Base-by-base conservation (phyloP, 2,329 filamentous ascomycete species). In the Colletotrichum orchidophilum region DNA sequence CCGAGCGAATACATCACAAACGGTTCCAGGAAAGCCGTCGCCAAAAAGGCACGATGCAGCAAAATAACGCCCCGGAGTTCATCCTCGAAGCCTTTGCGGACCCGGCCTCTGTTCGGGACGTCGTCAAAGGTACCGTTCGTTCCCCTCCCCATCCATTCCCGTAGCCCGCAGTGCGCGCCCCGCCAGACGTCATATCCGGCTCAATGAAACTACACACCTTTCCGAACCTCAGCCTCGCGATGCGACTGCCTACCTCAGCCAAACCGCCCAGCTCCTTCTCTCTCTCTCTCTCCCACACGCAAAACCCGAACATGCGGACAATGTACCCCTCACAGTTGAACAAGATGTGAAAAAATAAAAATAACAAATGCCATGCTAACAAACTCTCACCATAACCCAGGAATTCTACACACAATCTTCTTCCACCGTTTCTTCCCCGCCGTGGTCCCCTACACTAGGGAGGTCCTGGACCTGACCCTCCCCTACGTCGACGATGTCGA, bases 361-460 rank as follows among this genome's bases (percentile, higher is more conserved):
- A n/a, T n/a, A n/a, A n/a, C n/a, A n/a, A n/a, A n/a, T n/a, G n/a
- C n/a, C n/a, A n/a, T n/a, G 33, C 18, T 24, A 55, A 70, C 13
- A 39, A 8, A 52, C 24, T n/a, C 21, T 52, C 50, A 27, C 13
- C 5, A 33, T 9, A 46, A 63, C 13, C 46, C 77, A 97, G 96
- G 93, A 74, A 93, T 98, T 80, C 89, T 98, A 60, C 95, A 98
- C 82, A 97, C 95, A 61, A 98, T 98, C 81, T 99, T 98, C 90
- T 98, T 98, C 88, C 95, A 98, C 85, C 93, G 96, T 78, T 97
- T 96, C 89, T 98, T 98, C 86, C 94, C 94, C 68, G 92, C 94
- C 70, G 89, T 98, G 76, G 86, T 90, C 52, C 96, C 96, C 6
- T 89, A 90, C 74, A 95, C 94, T 74, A 92, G 94, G 83, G 95